Base-by-base conservation (phyloP, 2,329 filamentous ascomycete species). In the Didymellaceae sp. region DNA sequence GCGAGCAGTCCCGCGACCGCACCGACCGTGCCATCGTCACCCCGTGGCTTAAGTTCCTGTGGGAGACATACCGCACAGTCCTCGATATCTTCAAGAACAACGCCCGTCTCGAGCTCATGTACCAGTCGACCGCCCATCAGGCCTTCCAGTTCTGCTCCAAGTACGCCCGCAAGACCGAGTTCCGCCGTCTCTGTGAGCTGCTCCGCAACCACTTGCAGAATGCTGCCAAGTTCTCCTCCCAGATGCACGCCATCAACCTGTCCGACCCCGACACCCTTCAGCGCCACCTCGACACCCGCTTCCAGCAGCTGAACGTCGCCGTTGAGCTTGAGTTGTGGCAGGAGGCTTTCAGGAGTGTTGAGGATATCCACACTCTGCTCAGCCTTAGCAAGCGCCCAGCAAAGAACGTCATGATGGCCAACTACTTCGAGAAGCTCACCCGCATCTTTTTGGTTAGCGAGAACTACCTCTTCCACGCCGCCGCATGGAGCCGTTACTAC, bases 351-450 rank as follows among this genome's bases (percentile, higher is more conserved):
- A 90, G 94, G 75, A 97, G 91, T 71, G 93, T 99, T 40, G 94
- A 99, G 79, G 94, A 99, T 73, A 97, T 97, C 64, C 94, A 99
- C 80, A 97, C 92, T 42, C 85, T 99, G 46, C 86, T 99, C 63
- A 97, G 88, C 80, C 84, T 97, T 65, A 97, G 93, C 87, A 97
- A 97, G 85, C 90, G 94, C 47, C 92, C 92, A 30, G 88, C 94
- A 45, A 97, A 97, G 87, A 97, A 97, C 74, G 83, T 97, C 72
- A 97, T 99, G 94, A 99, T 99, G 94, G 94, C 94, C 78, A 99
- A 97, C 81, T 99, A 99, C 83, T 99, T 97, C 77, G 94, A 99
- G 83, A 97, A 97, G 80, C 86, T 99, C 51, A 97, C 94, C 31
- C 87, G 92, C 59, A 99, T 99, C 75, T 99, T 99, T 83, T 85